Evolutionary conservation across 208 protist genomes (phyloP), one percentile per base, ranked within the genome.

Genomic region (Naegleria gruberi): DNA sequence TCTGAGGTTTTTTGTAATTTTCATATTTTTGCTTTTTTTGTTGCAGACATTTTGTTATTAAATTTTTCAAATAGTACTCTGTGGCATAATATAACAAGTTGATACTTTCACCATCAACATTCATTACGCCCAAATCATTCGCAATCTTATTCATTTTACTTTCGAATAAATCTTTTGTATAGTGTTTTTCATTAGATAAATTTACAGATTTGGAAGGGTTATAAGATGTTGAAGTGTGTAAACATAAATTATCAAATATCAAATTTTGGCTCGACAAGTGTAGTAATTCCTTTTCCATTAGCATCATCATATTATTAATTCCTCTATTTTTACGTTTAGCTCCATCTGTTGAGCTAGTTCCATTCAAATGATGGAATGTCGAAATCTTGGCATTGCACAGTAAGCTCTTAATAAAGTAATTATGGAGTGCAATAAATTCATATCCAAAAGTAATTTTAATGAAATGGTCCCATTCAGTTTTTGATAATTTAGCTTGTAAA

Each of bases 371-470:
- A 37, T 77, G 65, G 30, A 37, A 15, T 37, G 65, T 77, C 10
- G 65, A 77, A 30, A 77, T 6, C n/a, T 26, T 77, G 8, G 65
- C 65, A 37, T 77, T 77, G 30, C 26, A 77, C 8, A 77, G 34
- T 77, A 77, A 77, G 8, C 65, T 37, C 65, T 77, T 77, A 37
- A 77, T 37, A 77, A 77, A 77, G 34, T 77, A 77, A 77, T 77
- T 77, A 77, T 77, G 65, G 17, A 77, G 30, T 37, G 17, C 30
- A 77, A 77, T 77, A 77, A 77, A 77, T 37, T 77, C 65, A 77
- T 77, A 77, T 37, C 65, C 65, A 77, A 77, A 77, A 77, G 65
- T 77, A 37, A 77, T 77, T 77, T 77, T 77, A 12, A 77, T n/a
- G 34, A 77, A 77, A n/a, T 77, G 65, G 34, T 77, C 65, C 65